These are phyloP conservation scores for Neurospora sp. DNA, from an alignment of 495 filamentous ascomycete genomes.

Conservation along the genomic window DNA sequence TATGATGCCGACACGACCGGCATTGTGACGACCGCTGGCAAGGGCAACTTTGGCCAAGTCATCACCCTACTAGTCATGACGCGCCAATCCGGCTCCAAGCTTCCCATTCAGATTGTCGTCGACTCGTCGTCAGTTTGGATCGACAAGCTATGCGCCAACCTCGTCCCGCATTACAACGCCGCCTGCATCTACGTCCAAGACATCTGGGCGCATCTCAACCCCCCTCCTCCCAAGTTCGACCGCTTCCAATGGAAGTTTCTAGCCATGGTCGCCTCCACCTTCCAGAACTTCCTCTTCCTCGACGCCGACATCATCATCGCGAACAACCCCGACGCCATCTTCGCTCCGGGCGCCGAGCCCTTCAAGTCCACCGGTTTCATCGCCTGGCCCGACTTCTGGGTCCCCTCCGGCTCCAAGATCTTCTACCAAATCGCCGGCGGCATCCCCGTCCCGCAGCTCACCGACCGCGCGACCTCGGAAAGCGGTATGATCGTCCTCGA, in stretches of 20 bases:
- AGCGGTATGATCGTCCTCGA: constrained; percentile 48
- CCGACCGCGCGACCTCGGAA: constrained; percentile 37
- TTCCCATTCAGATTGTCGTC: constrained; percentile 52
- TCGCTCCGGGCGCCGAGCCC: constrained; percentile 33
- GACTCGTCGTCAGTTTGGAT: constrained; percentile 41
- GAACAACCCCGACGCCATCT: constrained; percentile 39
- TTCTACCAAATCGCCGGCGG: constrained; percentile 45
- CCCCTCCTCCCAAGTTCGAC: constrained; percentile 1
- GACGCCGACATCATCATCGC: constrained; percentile 50
- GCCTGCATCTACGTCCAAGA: constrained; percentile 31
- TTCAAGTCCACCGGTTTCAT: constrained; percentile 45
- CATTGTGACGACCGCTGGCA: constrained; percentile 37
- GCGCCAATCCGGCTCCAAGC: constrained; percentile 41
- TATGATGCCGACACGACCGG: constrained; percentile 40
- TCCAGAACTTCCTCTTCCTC: constrained; percentile 52
- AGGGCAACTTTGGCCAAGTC: constrained; percentile 17
- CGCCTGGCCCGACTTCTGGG: constrained; percentile 56
- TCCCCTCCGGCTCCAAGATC: constrained; percentile 37
- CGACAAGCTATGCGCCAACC: constrained; percentile 38
- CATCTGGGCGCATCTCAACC: neutral
- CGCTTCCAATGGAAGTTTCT: constrained; percentile 53
- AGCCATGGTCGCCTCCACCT: constrained; percentile 49
- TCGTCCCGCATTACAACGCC: constrained; percentile 42
- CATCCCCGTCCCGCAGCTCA: constrained; percentile 23
- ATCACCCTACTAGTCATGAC: constrained; percentile 48